Evolutionary conservation across 2,329 filamentous ascomycete genomes (phyloP), one percentile per base, ranked within the genome.

Genomic region (Pseudocercospora crystallina): DNA sequence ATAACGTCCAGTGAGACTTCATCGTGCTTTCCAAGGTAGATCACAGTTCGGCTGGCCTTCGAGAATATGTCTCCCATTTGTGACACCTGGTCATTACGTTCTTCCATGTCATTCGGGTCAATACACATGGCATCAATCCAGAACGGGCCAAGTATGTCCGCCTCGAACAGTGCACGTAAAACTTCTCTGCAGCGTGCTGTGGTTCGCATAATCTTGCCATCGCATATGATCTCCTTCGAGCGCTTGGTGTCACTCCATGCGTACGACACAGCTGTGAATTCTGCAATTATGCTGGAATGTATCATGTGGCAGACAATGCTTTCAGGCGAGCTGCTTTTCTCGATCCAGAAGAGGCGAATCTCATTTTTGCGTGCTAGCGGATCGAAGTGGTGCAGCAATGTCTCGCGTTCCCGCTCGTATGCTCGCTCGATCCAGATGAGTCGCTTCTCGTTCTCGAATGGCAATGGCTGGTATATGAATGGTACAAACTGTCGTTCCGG

Each of bases 81-180:
- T 13, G 32, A 29, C 5, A 49, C 48, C 34, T 53, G 53, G 8
- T 38, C 15, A 26, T 34, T 45, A 12, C 44, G 37, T 26, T 55
- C 53, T 4, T 36, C 29, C 10, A 43, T 35, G 34, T 45, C 42
- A 8, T 49, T 29, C 29, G 49, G 49, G 17, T 52, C 37, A 10
- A 55, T 55, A 17, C 49, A 53, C 5, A 55, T 12, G 11, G 43
- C 49, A 36, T 55, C 53, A 9, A 52, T 45, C 53, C 53, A 55
- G 14, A 45, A 47, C 14, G 36, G 32, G 5, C 38, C 36, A 1
- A 33, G 36, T 7, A 34, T 33, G 20, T 40, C 31, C 14, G 36
- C 36, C 7, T 48, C 32, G 13, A 26, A 17, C 20, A 48, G 33
- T 2, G 36, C 13, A 9, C 37, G 31, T 3, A 48, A 26, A 3